Evolutionary conservation across 495 filamentous ascomycete genomes (phyloP), one percentile per base, ranked within the genome.

Genomic region (Aspergillus nanangensis): DNA sequence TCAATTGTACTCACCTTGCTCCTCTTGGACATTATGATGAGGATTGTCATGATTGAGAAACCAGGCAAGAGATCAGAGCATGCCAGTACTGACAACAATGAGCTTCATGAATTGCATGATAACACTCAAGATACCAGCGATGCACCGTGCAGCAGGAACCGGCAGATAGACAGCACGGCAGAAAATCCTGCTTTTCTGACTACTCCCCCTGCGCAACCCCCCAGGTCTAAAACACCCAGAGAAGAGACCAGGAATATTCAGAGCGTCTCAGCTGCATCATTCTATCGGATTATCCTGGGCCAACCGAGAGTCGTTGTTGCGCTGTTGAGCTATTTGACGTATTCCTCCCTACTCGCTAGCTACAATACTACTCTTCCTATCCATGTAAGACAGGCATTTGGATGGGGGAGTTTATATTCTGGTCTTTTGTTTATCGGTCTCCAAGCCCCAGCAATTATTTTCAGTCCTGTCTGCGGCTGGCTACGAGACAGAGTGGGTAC

Each of bases 361-460:
- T 62, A 68, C 32, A 51, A 65, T 11, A 56, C 61, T 0, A 70
- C 67, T 0, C 37, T 69, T 1, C 45, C 65, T 0, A 38, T 65
- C 2, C 65, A 69, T 48, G 53, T 67, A 8, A 51, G 53, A 13
- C 25, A 48, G 2, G 45, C 48, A 13, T 70, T 70, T 41, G 49
- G 45, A 8, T 70, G 67, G 65, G 60, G 60, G 1, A 55, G 49
- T 2, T 37, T 61, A 19, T 46, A 41, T 3, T 51, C 56, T 1
- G 61, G 67, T 2, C 37, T 67, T 24, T 38, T 69, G 41, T 63
- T 70, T 21, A 50, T 58, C 19, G 32, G 48, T 3, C 45, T 70
- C 7, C 56, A 66, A 25, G 48, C 45, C 13, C 68, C 68, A 0
- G 49, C 55, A 2, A 48, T 67, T 1, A 9, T 59, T 5, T 41